Evolutionary conservation across 2,329 filamentous ascomycete species (phyloP), one percentile per base, ranked within the genome.

Genomic region (Aspergillus awamori): DNA sequence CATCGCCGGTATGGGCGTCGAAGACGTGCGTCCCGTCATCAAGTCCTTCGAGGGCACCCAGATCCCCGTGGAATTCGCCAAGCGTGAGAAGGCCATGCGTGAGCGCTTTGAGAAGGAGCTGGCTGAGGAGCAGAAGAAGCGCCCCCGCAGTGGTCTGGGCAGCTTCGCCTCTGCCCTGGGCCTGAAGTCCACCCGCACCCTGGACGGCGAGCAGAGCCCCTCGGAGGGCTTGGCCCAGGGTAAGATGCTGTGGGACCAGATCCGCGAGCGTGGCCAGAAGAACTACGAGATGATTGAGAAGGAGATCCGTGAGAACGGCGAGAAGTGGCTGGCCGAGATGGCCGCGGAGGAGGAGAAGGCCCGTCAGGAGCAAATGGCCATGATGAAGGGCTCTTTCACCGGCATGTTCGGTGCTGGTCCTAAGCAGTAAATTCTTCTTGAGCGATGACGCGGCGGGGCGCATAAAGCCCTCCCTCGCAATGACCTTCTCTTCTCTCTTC

Each of bases 191-290:
- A 82, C 80, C 69, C 85, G 84, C 69, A 86, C 70, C 53, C 71
- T 68, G 67, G 88, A 90, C 53, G 89, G 91, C 53, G 89, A 93
- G 73, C 83, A 86, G 65, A 87, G 84, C 68, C 84, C 90, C 1
- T 84, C 85, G 2, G 92, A 96, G 74, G 92, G 91, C 11, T 86
- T 95, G 63, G 88, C 90, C 2, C 89, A 97, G 77, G 95, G 94
- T 70, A 99, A 98, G 86, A 97, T 98, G 92, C 82, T 97, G 67
- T 93, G 93, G 79, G 95, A 99, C 74, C 89, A 96, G 76, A 93
- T 95, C 54, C 88, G 95, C 53, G 95, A 99, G 80, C 86, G 93
- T 53, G 95, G 95, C 36, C 91, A 93, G 80, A 89, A 89, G 76
- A 90, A 93, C 78, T 99, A 98, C 79, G 87, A 96, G 81, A 80